Evolutionary conservation across 177 flowering plant genomes (phyloP), one percentile per base, ranked within the genome.

Genomic region (Telopea speciosissima): DNA sequence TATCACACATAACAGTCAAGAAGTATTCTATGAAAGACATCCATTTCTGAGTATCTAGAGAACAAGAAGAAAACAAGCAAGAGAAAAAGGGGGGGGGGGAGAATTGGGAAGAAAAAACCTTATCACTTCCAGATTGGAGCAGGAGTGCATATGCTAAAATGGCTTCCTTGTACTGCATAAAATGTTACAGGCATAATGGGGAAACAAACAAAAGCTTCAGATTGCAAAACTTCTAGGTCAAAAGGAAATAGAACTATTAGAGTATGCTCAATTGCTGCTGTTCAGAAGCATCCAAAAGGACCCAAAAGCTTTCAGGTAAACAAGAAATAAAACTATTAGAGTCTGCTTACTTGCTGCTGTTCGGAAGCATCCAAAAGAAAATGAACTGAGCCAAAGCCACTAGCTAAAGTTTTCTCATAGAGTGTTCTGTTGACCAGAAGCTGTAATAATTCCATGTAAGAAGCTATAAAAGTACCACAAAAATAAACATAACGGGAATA

Each of bases 351-450:
- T 74, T 88, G 96, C 83, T 95, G 99, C 76, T 95, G 99, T 73
- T 92, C 94, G 69, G 97, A 95, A 72, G 99, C 99, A 84, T 95
- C 97, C 65, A 95, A 70, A 72, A 92, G 96, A 78, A 95, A 95
- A 78, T 92, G 89, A 77, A 95, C 92, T 49, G 97, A 77, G 49
- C 97, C 97, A 82, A 95, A 95, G 68, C 97, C 97, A 82, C 97
- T 91, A 17, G 99, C 97, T 75, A 92, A 72, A 40, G 99, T 92
- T 86, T 90, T 95, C 84, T 92, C 97, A 68, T 92, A 88, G 26
- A 95, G 90, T 40, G 99, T 86, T 81, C 80, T 87, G 86, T 95
- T 92, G 63, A 92, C 97, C 71, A 95, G 79, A 70, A 92, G 91
- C 99, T 95, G 90, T 62, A 74, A 65, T 9, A 72, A 71, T 14